Percentiles rank a stretch among this genome's conserved stretches.
phyloP scores from a whole-genome alignment of 2,329 filamentous ascomycete genomes.

The Hypoxylon sp. region DNA sequence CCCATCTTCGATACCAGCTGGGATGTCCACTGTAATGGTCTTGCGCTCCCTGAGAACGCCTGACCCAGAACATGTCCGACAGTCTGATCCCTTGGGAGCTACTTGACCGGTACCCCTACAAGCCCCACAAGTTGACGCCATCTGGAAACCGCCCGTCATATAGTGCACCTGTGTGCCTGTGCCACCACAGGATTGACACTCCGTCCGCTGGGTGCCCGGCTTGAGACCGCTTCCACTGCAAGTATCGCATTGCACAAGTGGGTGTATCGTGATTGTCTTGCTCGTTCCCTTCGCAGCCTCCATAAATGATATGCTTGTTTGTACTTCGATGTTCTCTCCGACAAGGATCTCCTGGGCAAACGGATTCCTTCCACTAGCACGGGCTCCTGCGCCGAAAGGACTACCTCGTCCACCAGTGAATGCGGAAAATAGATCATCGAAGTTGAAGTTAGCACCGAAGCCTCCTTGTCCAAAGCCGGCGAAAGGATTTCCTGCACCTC shows the following conservation, averaged over 20 bases:
- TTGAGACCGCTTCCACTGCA: constrained; percentile 90
- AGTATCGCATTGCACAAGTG: constrained; percentile 83
- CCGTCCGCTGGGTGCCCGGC: constrained; percentile 78
- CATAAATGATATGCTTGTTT: constrained; percentile 93
- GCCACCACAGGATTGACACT: constrained; percentile 86
- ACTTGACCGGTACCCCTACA: constrained; percentile 85
- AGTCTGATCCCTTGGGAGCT: constrained; percentile 85
- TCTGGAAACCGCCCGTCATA: constrained; percentile 94
- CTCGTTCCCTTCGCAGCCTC: constrained; percentile 92
- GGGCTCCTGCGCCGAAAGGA: constrained; percentile 67
- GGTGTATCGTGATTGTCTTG: constrained; percentile 90
- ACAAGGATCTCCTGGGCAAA: constrained; percentile 86
- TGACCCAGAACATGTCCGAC: constrained; percentile 82
- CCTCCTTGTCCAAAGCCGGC: constrained; percentile 74
- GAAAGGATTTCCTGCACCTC: constrained; percentile 71
- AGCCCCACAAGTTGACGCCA: constrained; percentile 87
- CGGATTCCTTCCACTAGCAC: constrained; percentile 71
- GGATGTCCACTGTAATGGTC: constrained; percentile 91
- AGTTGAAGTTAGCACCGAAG: constrained; percentile 89
- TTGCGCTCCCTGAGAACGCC: constrained; percentile 88
- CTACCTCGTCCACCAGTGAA: constrained; percentile 74
- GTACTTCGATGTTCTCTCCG: constrained; percentile 97
- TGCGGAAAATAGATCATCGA: constrained; percentile 94
- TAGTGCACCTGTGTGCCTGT: constrained; percentile 90
- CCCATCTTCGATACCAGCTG: constrained; percentile 94